phyloP scores from a whole-genome alignment of 352 stramenopile species.

The Thalassiosira hispida region DNA sequence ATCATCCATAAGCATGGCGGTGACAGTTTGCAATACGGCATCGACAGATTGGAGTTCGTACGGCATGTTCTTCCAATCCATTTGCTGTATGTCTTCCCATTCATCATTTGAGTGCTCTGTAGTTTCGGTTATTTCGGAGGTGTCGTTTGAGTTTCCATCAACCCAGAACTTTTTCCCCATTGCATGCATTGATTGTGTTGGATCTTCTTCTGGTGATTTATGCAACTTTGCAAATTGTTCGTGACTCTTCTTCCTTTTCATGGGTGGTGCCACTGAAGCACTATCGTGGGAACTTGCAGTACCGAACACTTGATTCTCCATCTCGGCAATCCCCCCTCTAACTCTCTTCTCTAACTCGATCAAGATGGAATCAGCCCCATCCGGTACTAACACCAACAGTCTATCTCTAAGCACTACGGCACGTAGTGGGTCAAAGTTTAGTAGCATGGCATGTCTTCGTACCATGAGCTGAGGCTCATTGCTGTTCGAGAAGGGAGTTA shows the following conservation, averaged over 20 bases:
- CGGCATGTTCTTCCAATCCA: constrained; percentile 70
- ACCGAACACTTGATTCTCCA: constrained; percentile 69
- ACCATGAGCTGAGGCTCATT: constrained; percentile 84
- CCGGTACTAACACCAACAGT: constrained; percentile 77
- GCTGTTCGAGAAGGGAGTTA: constrained; percentile 80
- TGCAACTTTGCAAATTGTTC: constrained; percentile 15
- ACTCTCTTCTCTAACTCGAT: constrained; percentile 73
- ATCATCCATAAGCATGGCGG: constrained; percentile 68
- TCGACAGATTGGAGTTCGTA: constrained; percentile 83
- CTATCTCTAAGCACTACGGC: constrained; percentile 78
- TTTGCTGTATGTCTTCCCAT: constrained; percentile 71
- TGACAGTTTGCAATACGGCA: constrained; percentile 74
- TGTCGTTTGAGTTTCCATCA: neutral
- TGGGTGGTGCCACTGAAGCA: neutral
- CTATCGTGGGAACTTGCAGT: neutral
- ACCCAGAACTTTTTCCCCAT: neutral
- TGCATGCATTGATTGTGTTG: neutral
- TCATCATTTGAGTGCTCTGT: constrained; percentile 45
- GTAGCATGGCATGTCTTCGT: constrained; percentile 77
- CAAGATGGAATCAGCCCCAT: constrained; percentile 79
- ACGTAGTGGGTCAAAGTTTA: constrained; percentile 83
- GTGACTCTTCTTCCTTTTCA: constrained; percentile 25
- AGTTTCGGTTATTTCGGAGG: neutral
- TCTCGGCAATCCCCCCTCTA: constrained; percentile 55
- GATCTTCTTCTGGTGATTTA: constrained; percentile 5